These are phyloP conservation scores for Cystobasidium tubakii DNA, from an alignment of 768 basidiomycete species.

Conservation along the genomic window DNA sequence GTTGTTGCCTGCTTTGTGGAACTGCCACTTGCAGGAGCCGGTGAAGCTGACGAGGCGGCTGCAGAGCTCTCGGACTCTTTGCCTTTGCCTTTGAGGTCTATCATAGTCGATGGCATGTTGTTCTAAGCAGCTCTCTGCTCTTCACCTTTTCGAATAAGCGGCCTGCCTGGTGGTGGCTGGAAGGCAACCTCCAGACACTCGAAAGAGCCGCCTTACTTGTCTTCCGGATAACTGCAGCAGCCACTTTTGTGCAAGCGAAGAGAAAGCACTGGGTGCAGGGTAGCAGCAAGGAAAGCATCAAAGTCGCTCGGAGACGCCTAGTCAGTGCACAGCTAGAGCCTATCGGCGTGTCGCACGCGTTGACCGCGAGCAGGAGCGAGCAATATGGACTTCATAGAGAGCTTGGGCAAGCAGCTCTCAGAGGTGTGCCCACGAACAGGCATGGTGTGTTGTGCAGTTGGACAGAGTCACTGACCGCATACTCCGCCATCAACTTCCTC, in stretches of 20 bases:
- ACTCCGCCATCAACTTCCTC: not conserved
- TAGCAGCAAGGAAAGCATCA: not conserved
- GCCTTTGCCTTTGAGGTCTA: conserved; percentile 25
- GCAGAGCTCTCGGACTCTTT: not conserved
- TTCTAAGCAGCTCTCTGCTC: not conserved
- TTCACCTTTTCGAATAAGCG: not conserved
- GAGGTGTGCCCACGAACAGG: conserved; percentile 19
- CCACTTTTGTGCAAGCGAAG: not conserved
- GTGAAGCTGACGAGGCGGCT: not conserved
- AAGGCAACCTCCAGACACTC: not conserved
- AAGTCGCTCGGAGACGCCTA: not conserved
- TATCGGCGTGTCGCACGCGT: too few species aligned
- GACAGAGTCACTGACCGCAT: not conserved
- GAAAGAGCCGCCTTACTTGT: not conserved
- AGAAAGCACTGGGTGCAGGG: not conserved
- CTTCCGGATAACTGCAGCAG: not conserved
- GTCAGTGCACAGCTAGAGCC: too few species aligned
- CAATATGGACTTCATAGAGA: conserved; percentile 31
- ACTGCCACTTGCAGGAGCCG: not conserved
- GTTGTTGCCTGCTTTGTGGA: conserved; percentile 3
- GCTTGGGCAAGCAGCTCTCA: conserved; percentile 34
- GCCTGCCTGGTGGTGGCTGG: not conserved
- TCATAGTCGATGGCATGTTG: conserved; percentile 9
- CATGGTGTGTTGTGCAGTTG: not conserved
- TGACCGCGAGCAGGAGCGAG: not conserved